Base-by-base conservation (phyloP, 768 basidiomycete genomes). In the Lactarius tabidus region DNA sequence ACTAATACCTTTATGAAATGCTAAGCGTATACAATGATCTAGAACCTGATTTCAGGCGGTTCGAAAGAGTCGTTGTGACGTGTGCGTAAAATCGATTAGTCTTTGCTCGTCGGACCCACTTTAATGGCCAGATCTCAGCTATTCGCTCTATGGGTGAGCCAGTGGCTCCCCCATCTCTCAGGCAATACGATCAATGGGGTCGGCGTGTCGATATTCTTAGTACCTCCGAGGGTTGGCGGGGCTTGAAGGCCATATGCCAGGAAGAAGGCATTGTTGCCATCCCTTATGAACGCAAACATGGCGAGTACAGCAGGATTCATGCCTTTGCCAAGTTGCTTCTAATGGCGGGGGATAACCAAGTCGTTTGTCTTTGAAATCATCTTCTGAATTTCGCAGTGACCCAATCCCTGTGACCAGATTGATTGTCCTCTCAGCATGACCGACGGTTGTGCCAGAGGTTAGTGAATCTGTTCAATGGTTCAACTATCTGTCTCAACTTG, bases 381-480 rank as follows among this genome's bases (percentile, higher is more conserved):
- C 14, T 23, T 31, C 38, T 51, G 12, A 15, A 36, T 9, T 33
- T n/a, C 29, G 56, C 39, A 12, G 29, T 57, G 36, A 20, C 33
- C 45, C 26, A 45, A 18, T 33, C 26, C 45, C 45, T 18, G 3
- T 31, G 45, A 23, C n/a, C 54, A 88, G 85, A 79, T 87, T 10
- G 83, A 86, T 64, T 92, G 90, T 63, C 91, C 91, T 1, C 74
- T 90, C 63, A 85, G 84, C 41, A 92, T 93, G 91, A 88, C 89
- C 0, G 90, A 93, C 72, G 90, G 90, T 0, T 80, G 81, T 41
- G 89, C 90, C 9, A 78, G 90, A 70, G 79, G 83, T 82, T 45
- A 41, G 75, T 66, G 31, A 15, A 17, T 20, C 41, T 17, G 18
- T 28, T 6, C 28, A 38, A 23, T n/a, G 6, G 26, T 2, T 35